Percentiles rank a stretch among this genome's conserved stretches.
phyloP scores from a whole-genome alignment of 352 stramenopile species.

The Phytophthora macrochlamydospora region DNA sequence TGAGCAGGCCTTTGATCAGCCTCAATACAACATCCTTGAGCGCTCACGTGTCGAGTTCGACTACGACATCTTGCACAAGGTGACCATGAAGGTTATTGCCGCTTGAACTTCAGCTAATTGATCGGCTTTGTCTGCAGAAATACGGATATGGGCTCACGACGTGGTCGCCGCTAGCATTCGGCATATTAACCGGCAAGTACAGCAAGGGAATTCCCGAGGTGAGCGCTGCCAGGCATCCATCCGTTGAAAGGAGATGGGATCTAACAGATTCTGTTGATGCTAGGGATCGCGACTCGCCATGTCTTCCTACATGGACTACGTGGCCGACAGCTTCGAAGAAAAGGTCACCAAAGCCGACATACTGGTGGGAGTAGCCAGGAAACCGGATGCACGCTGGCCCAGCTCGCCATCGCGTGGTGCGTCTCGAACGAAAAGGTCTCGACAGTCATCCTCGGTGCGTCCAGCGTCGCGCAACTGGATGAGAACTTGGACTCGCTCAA shows the following conservation, averaged over 20 bases:
- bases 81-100: background rate
- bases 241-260: too few species aligned
- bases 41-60: slow-evolving; percentile 68
- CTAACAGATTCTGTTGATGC: too few species aligned
- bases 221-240: background rate
- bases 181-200: slow-evolving; percentile 79
- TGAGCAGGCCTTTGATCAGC: slow-evolving; percentile 56
- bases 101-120: background rate
- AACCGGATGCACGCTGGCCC: slow-evolving; percentile 44
- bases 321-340: slow-evolving; percentile 34
- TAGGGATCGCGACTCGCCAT: slow-evolving; percentile 49
- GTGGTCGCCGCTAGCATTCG: slow-evolving; percentile 68
- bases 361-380: slow-evolving; percentile 38
- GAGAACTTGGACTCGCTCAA: slow-evolving; percentile 54
- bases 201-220: slow-evolving; percentile 55
- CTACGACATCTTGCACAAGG: slow-evolving; percentile 62
- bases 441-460: slow-evolving; percentile 59
- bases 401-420: slow-evolving; percentile 65
- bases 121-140: slow-evolving; percentile 26
- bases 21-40: slow-evolving; percentile 18
- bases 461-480: slow-evolving; percentile 51
- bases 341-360: slow-evolving; percentile 36
- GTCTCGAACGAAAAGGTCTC: slow-evolving; percentile 53
- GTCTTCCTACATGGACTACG: slow-evolving; percentile 39
- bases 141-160: slow-evolving; percentile 74